Conservation (phyloP, 2,329 filamentous ascomycete genomes). For the Fusarium sp. region DNA sequence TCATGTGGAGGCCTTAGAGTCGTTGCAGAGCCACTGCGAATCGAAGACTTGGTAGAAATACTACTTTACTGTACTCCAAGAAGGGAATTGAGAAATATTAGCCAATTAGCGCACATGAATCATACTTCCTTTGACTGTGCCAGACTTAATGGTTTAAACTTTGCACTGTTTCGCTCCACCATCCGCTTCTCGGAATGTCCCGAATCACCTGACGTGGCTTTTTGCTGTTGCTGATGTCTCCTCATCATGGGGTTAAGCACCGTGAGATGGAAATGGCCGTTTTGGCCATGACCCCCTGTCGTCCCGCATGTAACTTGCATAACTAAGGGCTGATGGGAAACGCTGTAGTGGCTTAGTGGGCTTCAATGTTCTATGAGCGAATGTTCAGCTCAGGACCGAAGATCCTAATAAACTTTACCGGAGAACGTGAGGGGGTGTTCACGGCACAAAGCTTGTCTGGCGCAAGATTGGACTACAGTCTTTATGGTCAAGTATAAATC, state of each 20-base stretch:
- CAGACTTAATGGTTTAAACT: not conserved
- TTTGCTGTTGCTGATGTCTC: not conserved
- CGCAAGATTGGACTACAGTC: not conserved
- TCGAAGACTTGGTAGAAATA: fast-evolving
- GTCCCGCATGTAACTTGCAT: fast-evolving
- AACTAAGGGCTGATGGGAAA: too few species aligned
- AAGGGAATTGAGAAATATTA: fast-evolving
- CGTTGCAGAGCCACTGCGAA: fast-evolving
- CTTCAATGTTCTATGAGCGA: not conserved
- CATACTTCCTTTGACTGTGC: not conserved
- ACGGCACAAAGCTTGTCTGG: not conserved
- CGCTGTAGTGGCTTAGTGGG: not conserved
- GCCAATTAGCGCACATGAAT: fast-evolving
- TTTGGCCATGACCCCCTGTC: fast-evolving
- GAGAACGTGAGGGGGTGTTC: not conserved
- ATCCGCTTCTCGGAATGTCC: not conserved
- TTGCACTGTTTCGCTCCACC: not conserved
- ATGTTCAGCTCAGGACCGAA: not conserved
- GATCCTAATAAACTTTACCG: not conserved
- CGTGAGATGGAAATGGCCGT: fast-evolving
- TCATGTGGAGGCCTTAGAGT: constrained; percentile 19
- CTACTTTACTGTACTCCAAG: fast-evolving
- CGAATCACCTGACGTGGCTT: fast-evolving
- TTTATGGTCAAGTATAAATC: not conserved
- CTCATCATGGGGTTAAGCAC: too few species aligned